Percentiles rank a stretch among this genome's conserved stretches.
These are phyloP conservation scores for Chlamydomonas sp. DNA, from an alignment of 139 green algal genomes.

Conservation along the genomic window DNA sequence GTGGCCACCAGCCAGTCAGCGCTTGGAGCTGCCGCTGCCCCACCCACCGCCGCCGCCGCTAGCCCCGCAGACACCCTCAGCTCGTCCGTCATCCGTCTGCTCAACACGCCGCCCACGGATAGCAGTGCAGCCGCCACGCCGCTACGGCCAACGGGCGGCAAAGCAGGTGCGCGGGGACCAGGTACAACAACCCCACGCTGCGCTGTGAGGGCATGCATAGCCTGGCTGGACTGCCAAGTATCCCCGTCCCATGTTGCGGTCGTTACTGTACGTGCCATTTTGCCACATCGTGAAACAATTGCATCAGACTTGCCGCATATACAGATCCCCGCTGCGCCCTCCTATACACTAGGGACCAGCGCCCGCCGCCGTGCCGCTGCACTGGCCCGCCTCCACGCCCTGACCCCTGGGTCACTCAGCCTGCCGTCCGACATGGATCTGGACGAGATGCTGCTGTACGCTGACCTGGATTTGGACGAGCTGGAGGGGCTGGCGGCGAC, in stretches of 20 bases:
- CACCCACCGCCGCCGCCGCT: neutral
- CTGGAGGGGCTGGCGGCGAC: slow-evolving; percentile 5
- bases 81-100: slow-evolving; percentile 8
- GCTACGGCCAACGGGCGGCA: too few species aligned
- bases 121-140: neutral
- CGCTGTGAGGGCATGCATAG: too few species aligned
- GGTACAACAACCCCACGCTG: too few species aligned
- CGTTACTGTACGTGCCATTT: neutral
- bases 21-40: neutral
- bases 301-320: neutral
- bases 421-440: slow-evolving; percentile 20
- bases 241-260: too few species aligned
- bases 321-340: too few species aligned
- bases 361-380: neutral
- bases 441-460: slow-evolving; percentile 12
- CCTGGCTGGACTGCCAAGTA: too few species aligned
- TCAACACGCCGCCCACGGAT: neutral
- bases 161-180: too few species aligned
- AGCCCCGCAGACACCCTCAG: slow-evolving; percentile 3
- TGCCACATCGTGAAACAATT: neutral
- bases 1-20: too few species aligned
- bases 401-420: neutral
- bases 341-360: neutral
- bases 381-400: neutral
- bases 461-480: slow-evolving; percentile 27